Evolutionary conservation across 2,329 filamentous ascomycete genomes (phyloP).

Genomic region (Talaromyces pinophilus): DNA sequence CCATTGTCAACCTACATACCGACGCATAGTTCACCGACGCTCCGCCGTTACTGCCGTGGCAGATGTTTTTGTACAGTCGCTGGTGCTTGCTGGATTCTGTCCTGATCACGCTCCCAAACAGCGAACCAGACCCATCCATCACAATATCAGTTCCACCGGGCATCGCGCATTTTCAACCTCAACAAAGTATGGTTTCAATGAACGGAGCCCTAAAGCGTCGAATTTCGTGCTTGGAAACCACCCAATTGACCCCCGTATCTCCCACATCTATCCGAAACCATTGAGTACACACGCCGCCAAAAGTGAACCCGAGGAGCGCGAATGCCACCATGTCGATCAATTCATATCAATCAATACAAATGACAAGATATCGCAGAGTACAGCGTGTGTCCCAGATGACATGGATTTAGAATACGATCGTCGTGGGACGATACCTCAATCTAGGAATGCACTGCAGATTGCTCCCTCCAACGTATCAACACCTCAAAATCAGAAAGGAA

Average conservation of each 20-base stretch:
- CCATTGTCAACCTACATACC: background rate
- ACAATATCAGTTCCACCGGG: background rate
- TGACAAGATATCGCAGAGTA: background rate
- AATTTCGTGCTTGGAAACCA: background rate
- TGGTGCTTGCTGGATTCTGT: slow-evolving; percentile 56
- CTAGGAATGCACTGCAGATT: background rate
- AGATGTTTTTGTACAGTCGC: slow-evolving; percentile 55
- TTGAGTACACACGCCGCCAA: slow-evolving; percentile 16
- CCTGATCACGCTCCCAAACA: slow-evolving; percentile 47
- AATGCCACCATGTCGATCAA: background rate
- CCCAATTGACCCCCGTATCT: background rate
- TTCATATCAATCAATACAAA: background rate
- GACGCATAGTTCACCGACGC: slow-evolving; percentile 27
- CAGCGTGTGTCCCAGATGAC: background rate
- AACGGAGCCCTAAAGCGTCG: background rate
- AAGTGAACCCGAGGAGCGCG: background rate
- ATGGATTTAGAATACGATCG: background rate
- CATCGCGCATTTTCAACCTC: slow-evolving; percentile 2
- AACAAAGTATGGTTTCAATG: background rate
- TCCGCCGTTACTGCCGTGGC: slow-evolving; percentile 44
- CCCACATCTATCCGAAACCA: slow-evolving; percentile 12
- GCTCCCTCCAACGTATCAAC: background rate
- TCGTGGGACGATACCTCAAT: background rate
- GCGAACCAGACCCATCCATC: background rate
- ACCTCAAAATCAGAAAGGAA: background rate